Conservation (phyloP, 1,284 basidiomycete genomes). For the Apiotrichum domesticum region DNA sequence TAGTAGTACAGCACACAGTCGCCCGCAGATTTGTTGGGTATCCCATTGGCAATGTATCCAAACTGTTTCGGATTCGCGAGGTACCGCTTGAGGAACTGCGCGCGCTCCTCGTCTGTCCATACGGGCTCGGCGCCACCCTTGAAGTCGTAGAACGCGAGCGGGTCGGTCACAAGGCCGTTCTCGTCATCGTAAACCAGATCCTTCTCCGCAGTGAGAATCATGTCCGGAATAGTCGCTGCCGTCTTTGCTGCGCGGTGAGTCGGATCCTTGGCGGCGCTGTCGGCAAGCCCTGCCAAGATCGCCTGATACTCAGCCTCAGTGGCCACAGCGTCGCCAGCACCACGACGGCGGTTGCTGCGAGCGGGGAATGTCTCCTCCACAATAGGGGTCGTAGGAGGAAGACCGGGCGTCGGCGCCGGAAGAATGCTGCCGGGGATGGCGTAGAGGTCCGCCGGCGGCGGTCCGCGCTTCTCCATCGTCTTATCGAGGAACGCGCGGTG, state of each 20-base stretch:
- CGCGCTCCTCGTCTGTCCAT: constrained; percentile 84
- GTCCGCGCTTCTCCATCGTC: constrained; percentile 39
- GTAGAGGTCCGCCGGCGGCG: constrained; percentile 33
- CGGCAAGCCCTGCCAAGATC: constrained; percentile 86
- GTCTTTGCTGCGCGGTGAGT: constrained; percentile 78
- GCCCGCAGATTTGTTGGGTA: constrained; percentile 77
- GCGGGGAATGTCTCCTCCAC: constrained; percentile 28
- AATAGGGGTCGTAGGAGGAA: constrained; percentile 24
- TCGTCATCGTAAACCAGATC: constrained; percentile 68
- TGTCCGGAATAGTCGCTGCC: constrained; percentile 85
- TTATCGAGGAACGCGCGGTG: constrained; percentile 63
- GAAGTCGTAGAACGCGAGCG: constrained; percentile 69
- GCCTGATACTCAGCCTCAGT: constrained; percentile 97
- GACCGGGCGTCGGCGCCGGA: constrained; percentile 28
- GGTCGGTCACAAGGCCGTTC: constrained; percentile 73
- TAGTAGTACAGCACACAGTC: constrained; percentile 96
- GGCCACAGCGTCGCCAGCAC: constrained; percentile 73
- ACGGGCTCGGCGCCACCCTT: constrained; percentile 60
- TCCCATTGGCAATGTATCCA: constrained; percentile 62
- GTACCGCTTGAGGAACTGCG: constrained; percentile 73
- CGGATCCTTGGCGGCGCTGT: constrained; percentile 86
- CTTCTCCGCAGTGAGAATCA: constrained; percentile 67
- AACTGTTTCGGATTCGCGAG: constrained; percentile 89
- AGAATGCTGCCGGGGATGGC: constrained; percentile 26
- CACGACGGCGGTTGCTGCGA: constrained; percentile 30